phyloP scores from a whole-genome alignment of 306 rosid genomes.

The Trichosanthes truncata region DNA sequence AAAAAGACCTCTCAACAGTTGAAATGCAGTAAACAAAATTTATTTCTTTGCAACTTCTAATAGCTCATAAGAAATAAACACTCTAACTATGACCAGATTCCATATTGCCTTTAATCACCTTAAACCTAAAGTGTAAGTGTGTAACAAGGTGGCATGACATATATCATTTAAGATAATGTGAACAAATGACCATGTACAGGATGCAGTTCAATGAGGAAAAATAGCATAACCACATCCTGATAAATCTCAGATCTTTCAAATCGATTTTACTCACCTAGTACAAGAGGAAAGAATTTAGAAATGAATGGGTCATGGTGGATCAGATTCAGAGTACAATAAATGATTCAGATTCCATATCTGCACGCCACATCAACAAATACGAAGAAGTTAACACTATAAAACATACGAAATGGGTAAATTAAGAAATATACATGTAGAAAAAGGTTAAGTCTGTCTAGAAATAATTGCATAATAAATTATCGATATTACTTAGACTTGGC shows the following conservation, averaged over 20 bases:
- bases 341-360: constrained; percentile 46
- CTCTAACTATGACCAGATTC: not conserved
- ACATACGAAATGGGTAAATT: not conserved
- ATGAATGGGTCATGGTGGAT: not conserved
- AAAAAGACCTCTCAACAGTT: too few relatives aligned
- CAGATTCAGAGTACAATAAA: not conserved
- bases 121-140: not conserved
- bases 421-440: constrained; percentile 8
- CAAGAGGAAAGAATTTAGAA: not conserved
- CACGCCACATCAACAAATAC: constrained; percentile 17
- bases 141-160: not conserved
- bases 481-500: not conserved
- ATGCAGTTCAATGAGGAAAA: not conserved
- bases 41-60: not conserved
- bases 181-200: not conserved
- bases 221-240: not conserved
- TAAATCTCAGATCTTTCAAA: not conserved
- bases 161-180: not conserved
- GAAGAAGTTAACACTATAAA: constrained; percentile 13
- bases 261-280: not conserved
- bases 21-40: too few relatives aligned
- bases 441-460: not conserved
- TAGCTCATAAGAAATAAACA: not conserved
- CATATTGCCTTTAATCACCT: not conserved
- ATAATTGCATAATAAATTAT: not conserved